These are phyloP conservation scores for Coemansia sp. DNA, from an alignment of 192 early-diverging fungal genomes.

Conservation along the genomic window DNA sequence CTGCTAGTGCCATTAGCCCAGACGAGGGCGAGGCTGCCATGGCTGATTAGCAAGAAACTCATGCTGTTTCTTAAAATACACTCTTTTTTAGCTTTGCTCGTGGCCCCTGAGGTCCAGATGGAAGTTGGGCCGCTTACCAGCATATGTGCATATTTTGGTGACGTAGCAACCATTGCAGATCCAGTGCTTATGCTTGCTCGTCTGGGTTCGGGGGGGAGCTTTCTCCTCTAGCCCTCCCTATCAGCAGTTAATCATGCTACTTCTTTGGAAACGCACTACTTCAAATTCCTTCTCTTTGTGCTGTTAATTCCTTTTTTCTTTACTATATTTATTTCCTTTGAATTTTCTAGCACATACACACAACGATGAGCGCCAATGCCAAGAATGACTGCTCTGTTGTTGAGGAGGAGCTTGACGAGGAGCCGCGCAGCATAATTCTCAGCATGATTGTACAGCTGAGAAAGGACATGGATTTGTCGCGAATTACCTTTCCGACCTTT, in stretches of 20 bases:
- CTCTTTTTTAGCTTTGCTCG: not conserved
- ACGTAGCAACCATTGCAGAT: not conserved
- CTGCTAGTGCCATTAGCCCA: not conserved
- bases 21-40: conserved; percentile 29
- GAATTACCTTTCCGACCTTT: conserved; percentile 94
- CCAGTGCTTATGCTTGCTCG: too few relatives aligned
- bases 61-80: not conserved
- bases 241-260: too few relatives aligned
- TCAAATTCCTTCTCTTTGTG: not conserved
- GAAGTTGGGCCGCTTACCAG: too few relatives aligned
- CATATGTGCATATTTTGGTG: not conserved
- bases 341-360: not conserved
- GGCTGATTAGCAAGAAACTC: conserved; percentile 24
- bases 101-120: too few relatives aligned
- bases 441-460: conserved; percentile 85
- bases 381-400: conserved; percentile 45
- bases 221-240: too few relatives aligned
- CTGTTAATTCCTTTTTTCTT: not conserved
- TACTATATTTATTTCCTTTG: conserved; percentile 8
- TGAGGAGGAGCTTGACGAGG: conserved; percentile 79
- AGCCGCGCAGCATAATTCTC: conserved; percentile 77
- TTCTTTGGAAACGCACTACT: not conserved
- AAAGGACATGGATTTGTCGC: conserved; percentile 86
- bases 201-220: not conserved
- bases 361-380: conserved; percentile 18